Evolutionary conservation across 2,329 filamentous ascomycete species (phyloP).

Genomic region (Cadophora malorum): DNA sequence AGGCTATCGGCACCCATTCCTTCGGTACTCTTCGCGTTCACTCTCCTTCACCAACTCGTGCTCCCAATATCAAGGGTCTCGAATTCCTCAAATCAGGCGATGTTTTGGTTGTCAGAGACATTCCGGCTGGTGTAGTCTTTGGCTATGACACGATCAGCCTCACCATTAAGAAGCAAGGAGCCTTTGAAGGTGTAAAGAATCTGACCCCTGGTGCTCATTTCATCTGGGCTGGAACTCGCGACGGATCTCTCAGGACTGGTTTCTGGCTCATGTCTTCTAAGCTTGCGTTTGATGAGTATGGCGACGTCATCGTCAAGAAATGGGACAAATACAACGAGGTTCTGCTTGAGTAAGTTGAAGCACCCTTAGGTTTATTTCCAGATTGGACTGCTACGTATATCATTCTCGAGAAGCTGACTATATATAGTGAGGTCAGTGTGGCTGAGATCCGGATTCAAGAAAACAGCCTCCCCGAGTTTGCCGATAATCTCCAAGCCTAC

Average conservation of each 20-base stretch:
- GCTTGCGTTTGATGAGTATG: conserved; percentile 38
- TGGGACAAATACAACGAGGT: conserved; percentile 65
- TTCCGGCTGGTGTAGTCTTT: conserved; percentile 49
- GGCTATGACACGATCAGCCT: conserved; percentile 49
- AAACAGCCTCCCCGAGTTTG: conserved; percentile 44
- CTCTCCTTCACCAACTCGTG: conserved; percentile 39
- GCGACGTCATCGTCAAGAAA: conserved; percentile 52
- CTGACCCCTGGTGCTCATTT: conserved; percentile 64
- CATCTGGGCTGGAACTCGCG: conserved; percentile 61
- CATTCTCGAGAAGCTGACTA: conserved; percentile 19
- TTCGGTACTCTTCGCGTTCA: conserved; percentile 52
- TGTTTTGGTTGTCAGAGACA: conserved; percentile 57
- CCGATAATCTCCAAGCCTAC: conserved; percentile 40
- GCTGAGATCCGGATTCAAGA: conserved; percentile 55
- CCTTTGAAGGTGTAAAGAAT: conserved; percentile 60
- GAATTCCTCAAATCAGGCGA: conserved; percentile 50
- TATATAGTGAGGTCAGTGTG: conserved; percentile 47
- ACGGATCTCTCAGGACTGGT: conserved; percentile 58
- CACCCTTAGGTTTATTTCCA: background rate
- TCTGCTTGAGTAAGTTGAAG: conserved; percentile 49
- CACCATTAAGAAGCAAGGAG: conserved; percentile 54
- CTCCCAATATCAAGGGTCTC: conserved; percentile 28
- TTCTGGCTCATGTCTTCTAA: conserved; percentile 58
- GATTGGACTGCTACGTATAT: background rate
- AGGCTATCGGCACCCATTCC: conserved; percentile 47